Evolutionary conservation across 2,329 filamentous ascomycete genomes (phyloP), one percentile per base, ranked within the genome.

Genomic region (Exophiala oligosperma): DNA sequence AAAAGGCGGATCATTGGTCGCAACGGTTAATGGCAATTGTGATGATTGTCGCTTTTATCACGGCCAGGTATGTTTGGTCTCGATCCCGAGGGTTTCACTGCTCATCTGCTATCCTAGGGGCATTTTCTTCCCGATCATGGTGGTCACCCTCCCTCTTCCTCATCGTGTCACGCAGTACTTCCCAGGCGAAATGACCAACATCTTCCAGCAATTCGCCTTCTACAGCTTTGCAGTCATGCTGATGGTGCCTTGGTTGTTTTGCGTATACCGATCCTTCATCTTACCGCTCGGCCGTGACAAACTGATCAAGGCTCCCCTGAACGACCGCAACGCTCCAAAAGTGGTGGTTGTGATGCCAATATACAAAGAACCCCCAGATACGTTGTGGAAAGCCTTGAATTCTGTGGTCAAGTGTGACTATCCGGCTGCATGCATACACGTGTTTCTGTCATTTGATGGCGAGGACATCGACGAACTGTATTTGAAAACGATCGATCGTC

Each of bases 331-430:
- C 0, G 92, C 94, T 0, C 94, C 93, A 1, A 97, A 97, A 74
- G 89, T 96, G 14, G 91, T 97, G 63, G 89, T 97, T 60, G 88
- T 97, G 58, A 97, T 97, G 92, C 94, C 93, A 3, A 95, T 92
- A 70, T 97, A 96, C 77, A 91, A 94, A 70, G 94, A 97, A 71
- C 86, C 92, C 29, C 90, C 91, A 0, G 88, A 90, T 0, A 82
- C 96, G 11, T 81, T 97, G 48, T 80, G 97, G 55, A 89, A 89
- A 48, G 94, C 93, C 3, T 82, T 97, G 66, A 87, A 97, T 74
- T 97, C 93, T 0, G 87, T 97, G 35, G 91, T 96, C 52, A 89
- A 93, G 67, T 95, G 91, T 74, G 93, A 97, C 67, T 97, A 97
- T 64, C 93, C 94, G 1, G 84, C 91, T 4, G 88, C 90, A 1